Conservation (phyloP, 2,329 filamentous ascomycete genomes). For the Aspergillus uvarum region DNA sequence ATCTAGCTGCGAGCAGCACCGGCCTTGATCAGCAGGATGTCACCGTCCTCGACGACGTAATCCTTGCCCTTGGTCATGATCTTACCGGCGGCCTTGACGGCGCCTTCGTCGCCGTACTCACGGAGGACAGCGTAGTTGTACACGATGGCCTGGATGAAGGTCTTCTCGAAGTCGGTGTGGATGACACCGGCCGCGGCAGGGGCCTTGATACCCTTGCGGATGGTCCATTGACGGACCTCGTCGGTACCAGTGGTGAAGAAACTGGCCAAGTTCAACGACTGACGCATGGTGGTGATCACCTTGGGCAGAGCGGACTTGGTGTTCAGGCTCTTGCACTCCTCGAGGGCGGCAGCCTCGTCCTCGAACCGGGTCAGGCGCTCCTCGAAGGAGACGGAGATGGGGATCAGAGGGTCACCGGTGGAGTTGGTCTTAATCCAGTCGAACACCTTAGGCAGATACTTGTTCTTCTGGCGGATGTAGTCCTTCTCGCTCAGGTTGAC, state of each 20-base stretch:
- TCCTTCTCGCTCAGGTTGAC: conserved; percentile 97
- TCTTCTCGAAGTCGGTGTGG: conserved; percentile 98
- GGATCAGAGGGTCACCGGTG: conserved; percentile 83
- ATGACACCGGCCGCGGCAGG: conserved; percentile 97
- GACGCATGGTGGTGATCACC: conserved; percentile 89
- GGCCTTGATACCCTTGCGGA: conserved; percentile 94
- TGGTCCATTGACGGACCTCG: conserved; percentile 98
- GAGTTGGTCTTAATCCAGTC: conserved; percentile 95
- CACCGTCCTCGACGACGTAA: conserved; percentile 62
- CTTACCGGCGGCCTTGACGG: conserved; percentile 92
- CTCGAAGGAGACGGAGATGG: conserved; percentile 89
- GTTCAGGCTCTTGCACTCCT: conserved; percentile 85
- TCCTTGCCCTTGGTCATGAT: conserved; percentile 99
- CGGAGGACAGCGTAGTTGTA: conserved; percentile 83
- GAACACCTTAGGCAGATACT: conserved; percentile 88
- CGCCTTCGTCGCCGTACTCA: conserved; percentile 83
- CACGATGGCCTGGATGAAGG: conserved; percentile 93
- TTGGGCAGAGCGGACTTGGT: conserved; percentile 89
- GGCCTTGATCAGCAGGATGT: conserved; percentile 79
- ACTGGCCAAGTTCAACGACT: conserved; percentile 81
- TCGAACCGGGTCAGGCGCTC: conserved; percentile 82
- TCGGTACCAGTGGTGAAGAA: conserved; percentile 98
- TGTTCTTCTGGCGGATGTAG: conserved; percentile 99
- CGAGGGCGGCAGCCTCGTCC: conserved; percentile 71
- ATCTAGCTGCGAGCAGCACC: conserved; percentile 50